phyloP scores from a whole-genome alignment of 257 asterid genomes.

The Solanum megistacrolobum region DNA sequence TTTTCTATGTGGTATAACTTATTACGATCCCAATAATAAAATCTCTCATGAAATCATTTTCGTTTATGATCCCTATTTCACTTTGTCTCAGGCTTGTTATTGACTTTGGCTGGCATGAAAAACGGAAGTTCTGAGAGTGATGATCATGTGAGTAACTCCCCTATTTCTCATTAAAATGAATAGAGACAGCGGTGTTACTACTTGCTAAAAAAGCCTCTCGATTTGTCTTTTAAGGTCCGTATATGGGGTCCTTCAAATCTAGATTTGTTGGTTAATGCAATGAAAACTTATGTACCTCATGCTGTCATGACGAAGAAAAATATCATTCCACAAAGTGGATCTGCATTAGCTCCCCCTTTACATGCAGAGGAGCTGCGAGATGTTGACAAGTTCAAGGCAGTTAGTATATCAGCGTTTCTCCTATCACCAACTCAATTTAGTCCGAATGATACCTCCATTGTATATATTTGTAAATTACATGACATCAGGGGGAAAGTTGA shows the following conservation, averaged over 20 bases:
- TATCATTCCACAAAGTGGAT: constrained; percentile 52
- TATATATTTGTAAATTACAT: not conserved
- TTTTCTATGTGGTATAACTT: not conserved
- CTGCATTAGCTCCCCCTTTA: not conserved
- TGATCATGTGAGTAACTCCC: not conserved
- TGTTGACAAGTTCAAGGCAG: not conserved
- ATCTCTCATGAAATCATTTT: not conserved
- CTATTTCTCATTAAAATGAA: not conserved
- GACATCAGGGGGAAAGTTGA: not conserved
- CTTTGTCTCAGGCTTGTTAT: constrained; percentile 53
- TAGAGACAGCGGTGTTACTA: not conserved
- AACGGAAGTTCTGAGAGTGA: constrained; percentile 66
- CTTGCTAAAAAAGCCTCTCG: not conserved
- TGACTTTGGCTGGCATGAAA: constrained; percentile 85
- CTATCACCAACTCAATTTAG: not conserved
- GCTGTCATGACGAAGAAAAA: constrained; percentile 69
- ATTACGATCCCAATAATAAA: not conserved
- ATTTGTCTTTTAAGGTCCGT: constrained; percentile 39
- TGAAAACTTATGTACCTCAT: constrained; percentile 72
- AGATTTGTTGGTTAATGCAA: constrained; percentile 64
- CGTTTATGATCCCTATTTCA: not conserved
- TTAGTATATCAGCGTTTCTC: not conserved
- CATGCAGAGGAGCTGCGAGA: not conserved
- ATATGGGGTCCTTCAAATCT: constrained; percentile 92
- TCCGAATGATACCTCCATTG: not conserved